Evolutionary conservation across 495 filamentous ascomycete species (phyloP).

Genomic region (Sporormia fimetaria): DNA sequence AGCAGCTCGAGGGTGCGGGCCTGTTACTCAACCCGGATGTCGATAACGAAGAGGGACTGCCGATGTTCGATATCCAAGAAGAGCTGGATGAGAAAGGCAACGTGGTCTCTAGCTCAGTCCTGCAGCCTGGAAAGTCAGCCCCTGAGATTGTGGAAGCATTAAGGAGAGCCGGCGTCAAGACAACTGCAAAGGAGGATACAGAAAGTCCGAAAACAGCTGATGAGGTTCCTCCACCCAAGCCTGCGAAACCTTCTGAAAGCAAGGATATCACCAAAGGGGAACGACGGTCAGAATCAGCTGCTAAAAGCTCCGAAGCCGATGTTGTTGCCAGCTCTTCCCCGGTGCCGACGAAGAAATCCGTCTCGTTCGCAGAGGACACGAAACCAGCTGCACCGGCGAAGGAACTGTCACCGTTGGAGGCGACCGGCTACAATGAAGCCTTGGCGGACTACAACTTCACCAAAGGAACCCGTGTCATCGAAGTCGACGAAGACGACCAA

Average conservation of each 20-base stretch:
- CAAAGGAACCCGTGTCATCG: constrained; percentile 26
- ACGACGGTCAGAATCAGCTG: not conserved
- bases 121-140: constrained; percentile 46
- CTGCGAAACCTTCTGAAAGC: not conserved
- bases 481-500: constrained; percentile 31
- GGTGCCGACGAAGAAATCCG: constrained; percentile 25
- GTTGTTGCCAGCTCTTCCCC: not conserved
- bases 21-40: constrained; percentile 30
- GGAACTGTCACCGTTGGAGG: not conserved
- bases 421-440: constrained; percentile 14
- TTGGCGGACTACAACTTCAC: constrained; percentile 23
- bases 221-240: not conserved
- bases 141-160: constrained; percentile 54
- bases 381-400: constrained; percentile 32
- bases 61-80: constrained; percentile 78
- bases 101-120: constrained; percentile 52
- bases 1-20: constrained; percentile 47
- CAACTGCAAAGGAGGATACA: constrained; percentile 29
- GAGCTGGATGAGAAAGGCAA: constrained; percentile 89
- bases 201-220: not conserved
- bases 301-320: not conserved
- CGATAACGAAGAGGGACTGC: constrained; percentile 53
- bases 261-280: not conserved
- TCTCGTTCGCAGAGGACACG: constrained; percentile 45
- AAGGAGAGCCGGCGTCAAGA: constrained; percentile 55